phyloP scores from a whole-genome alignment of 192 early-diverging fungal genomes.

The Coemansia nantahalensis region DNA sequence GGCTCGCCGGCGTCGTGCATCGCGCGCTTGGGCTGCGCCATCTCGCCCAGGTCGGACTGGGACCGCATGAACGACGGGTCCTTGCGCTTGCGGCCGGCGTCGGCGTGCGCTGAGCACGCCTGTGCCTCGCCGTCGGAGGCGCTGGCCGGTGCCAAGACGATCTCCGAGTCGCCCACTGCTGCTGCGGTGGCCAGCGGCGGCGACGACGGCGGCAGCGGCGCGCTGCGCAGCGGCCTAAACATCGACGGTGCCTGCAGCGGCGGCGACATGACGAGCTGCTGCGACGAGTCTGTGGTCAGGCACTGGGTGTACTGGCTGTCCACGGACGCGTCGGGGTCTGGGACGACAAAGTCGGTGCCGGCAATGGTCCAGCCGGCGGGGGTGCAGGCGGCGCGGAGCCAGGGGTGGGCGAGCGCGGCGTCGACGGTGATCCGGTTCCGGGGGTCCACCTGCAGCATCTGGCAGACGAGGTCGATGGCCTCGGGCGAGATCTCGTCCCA shows the following conservation, averaged over 20 bases:
- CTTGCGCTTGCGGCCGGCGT: conserved; percentile 39
- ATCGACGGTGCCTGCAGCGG: neutral
- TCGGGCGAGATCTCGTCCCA: conserved; percentile 74
- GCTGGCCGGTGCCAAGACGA: conserved; percentile 9
- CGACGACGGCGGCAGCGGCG: conserved; percentile 24
- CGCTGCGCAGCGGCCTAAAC: no score
- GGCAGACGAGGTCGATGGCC: conserved; percentile 55
- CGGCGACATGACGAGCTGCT: neutral
- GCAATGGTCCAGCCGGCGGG: conserved; percentile 30
- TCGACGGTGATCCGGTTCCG: conserved; percentile 52
- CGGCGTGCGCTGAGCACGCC: neutral
- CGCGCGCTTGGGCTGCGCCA: conserved; percentile 33
- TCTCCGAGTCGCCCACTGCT: conserved; percentile 3
- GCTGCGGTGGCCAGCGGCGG: conserved; percentile 4
- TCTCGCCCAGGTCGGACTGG: conserved; percentile 43
- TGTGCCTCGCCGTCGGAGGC: conserved; percentile 24
- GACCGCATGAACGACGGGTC: conserved; percentile 52
- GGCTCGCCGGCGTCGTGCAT: conserved; percentile 4
- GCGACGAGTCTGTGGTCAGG: conserved; percentile 41
- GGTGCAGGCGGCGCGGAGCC: conserved; percentile 44
- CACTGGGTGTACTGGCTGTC: conserved; percentile 50
- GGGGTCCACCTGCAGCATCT: conserved; percentile 54
- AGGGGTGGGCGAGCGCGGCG: conserved; percentile 56
- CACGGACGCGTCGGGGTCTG: conserved; percentile 34
- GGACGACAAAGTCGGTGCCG: conserved; percentile 30